A percentile compares a stretch with the other conserved stretches of the same genome.
Evolutionary conservation across 768 basidiomycete genomes (phyloP).

Genomic region (Terana coerulea): DNA sequence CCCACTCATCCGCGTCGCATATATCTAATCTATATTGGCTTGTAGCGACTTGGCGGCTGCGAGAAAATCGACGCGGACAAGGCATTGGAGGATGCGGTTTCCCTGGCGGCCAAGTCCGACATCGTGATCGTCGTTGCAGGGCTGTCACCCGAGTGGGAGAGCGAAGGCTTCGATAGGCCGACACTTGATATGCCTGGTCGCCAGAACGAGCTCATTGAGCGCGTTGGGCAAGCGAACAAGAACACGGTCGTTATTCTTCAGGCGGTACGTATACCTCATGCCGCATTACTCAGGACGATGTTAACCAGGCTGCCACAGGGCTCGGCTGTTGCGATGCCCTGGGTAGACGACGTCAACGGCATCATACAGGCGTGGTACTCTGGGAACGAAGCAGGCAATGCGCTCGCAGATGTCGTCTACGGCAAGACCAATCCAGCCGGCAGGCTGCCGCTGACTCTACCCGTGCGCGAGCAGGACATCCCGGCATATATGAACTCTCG

Average conservation of each 20-base stretch:
- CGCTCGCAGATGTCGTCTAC: conserved; percentile 61
- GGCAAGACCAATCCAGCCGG: conserved; percentile 60
- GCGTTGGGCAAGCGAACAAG: conserved; percentile 50
- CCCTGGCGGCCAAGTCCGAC: conserved; percentile 50
- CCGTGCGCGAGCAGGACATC: conserved; percentile 55
- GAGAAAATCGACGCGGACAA: conserved; percentile 55
- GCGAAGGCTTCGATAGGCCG: conserved; percentile 69
- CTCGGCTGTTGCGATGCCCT: conserved; percentile 73
- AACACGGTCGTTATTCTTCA: conserved; percentile 60
- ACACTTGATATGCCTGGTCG: conserved; percentile 54
- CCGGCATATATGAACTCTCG: conserved; percentile 56
- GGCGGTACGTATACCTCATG: conserved; percentile 38
- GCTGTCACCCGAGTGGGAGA: conserved; percentile 70
- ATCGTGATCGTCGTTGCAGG: conserved; percentile 58
- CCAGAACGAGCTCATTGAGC: conserved; percentile 55
- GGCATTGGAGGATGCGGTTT: conserved; percentile 54
- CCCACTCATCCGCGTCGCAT: not conserved
- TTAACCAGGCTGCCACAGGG: conserved; percentile 36
- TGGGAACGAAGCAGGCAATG: conserved; percentile 64
- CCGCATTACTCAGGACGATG: not conserved
- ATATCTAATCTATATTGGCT: not conserved
- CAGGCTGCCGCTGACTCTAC: conserved; percentile 58
- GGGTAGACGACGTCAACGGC: conserved; percentile 51
- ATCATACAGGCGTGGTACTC: conserved; percentile 64
- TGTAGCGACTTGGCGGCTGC: conserved; percentile 65